Evolutionary conservation across 2,329 filamentous ascomycete species (phyloP).

Genomic region (Chaetothyriales sp.): DNA sequence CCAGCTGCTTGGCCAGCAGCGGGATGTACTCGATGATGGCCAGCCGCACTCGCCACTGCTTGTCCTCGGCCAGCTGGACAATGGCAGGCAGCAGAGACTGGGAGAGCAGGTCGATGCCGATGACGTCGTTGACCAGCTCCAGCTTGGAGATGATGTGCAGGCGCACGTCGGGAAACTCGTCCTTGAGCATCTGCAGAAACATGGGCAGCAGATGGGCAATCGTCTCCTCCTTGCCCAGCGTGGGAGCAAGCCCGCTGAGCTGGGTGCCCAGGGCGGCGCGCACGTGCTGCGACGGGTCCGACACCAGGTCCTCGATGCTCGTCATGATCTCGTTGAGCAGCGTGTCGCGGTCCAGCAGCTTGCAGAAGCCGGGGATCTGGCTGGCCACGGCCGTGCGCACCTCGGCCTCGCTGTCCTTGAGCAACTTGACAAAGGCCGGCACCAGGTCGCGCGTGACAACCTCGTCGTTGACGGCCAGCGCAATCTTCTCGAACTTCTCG

Average conservation of each 20-base stretch:
- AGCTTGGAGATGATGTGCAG: conserved; percentile 99
- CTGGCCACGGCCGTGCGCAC: conserved; percentile 93
- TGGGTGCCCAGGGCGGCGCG: conserved; percentile 89
- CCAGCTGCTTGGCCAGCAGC: conserved; percentile 83
- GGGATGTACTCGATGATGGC: conserved; percentile 99
- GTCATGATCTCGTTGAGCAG: conserved; percentile 94
- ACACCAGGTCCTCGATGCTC: conserved; percentile 88
- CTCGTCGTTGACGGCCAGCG: conserved; percentile 95
- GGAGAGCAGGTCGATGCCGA: conserved; percentile 91
- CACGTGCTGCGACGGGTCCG: conserved; percentile 92
- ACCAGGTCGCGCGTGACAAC: conserved; percentile 88
- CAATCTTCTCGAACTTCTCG: conserved; percentile 97
- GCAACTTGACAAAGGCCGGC: conserved; percentile 88
- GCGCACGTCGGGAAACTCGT: conserved; percentile 94
- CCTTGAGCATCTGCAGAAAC: conserved; percentile 99
- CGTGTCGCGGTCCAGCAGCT: conserved; percentile 69
- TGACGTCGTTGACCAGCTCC: conserved; percentile 95
- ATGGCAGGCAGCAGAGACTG: conserved; percentile 95
- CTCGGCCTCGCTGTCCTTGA: conserved; percentile 96
- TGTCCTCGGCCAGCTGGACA: conserved; percentile 93
- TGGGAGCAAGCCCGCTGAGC: conserved; percentile 90
- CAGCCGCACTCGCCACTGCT: conserved; percentile 85
- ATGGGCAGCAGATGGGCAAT: conserved; percentile 94
- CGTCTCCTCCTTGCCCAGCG: conserved; percentile 97
- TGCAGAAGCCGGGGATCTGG: conserved; percentile 95